Conservation (phyloP, 2,329 filamentous ascomycete genomes). For the Zymoseptoria ardabiliae region DNA sequence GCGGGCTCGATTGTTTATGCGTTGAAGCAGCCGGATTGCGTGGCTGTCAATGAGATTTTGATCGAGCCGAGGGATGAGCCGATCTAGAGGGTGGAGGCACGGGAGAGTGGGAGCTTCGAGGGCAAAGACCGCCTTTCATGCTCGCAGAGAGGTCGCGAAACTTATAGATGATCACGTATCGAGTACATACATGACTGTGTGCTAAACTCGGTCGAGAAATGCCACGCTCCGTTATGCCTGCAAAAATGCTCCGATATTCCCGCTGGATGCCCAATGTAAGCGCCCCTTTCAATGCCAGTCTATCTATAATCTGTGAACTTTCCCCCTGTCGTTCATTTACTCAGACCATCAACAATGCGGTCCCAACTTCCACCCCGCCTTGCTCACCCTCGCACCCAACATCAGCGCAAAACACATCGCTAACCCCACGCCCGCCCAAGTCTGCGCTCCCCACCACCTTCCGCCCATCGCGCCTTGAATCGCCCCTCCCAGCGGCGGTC, state of each 20-base stretch:
- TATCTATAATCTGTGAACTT: neutral
- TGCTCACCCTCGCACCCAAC: slow-evolving; percentile 18
- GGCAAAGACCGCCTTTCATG: neutral
- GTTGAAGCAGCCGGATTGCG: slow-evolving; percentile 64
- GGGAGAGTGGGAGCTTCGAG: neutral
- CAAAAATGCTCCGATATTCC: neutral
- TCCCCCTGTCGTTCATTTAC: neutral
- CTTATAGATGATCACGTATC: no score
- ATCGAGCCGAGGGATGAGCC: slow-evolving; percentile 73
- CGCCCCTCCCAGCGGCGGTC: slow-evolving; percentile 42
- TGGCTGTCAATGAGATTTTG: slow-evolving; percentile 72
- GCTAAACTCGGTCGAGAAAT: neutral
- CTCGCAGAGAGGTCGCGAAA: no score
- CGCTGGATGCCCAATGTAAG: neutral
- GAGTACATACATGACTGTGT: neutral
- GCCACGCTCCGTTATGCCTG: neutral
- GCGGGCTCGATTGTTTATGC: slow-evolving; percentile 68
- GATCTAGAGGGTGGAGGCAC: slow-evolving; percentile 40
- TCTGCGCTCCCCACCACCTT: slow-evolving; percentile 36
- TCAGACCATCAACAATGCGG: neutral
- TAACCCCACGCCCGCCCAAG: slow-evolving; percentile 33
- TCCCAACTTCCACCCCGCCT: slow-evolving; percentile 18
- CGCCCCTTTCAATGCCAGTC: neutral
- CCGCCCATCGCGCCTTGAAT: slow-evolving; percentile 36
- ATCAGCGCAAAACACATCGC: slow-evolving; percentile 15